Evolutionary conservation across 805 yeast genomes (phyloP), one percentile per base, ranked within the genome.

Genomic region (Nakazawaea sp.): DNA sequence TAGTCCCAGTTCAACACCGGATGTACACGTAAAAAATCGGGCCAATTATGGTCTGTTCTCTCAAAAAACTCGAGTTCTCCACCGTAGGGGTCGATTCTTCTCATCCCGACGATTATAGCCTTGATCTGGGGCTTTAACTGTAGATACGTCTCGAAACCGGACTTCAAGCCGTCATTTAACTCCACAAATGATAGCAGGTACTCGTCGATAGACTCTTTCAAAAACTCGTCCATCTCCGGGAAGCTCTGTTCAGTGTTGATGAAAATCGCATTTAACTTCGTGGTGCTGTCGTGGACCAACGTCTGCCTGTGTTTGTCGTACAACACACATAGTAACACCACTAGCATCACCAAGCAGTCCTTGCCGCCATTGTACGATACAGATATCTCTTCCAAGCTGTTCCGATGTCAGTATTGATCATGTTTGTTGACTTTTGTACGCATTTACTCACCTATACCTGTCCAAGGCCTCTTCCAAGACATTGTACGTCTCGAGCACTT

Each of bases 281-380:
- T 10, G 33, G 37, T 17, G 58, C 64, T 47, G 11, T 43, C 31
- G 18, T 46, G 42, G 3, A 44, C 35, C 17, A 43, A 25, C 27
- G 44, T 21, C 27, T 47, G 33, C 30, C 35, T 33, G 28, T 43
- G 51, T 28, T 38, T 47, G 25, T 44, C 44, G 33, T 55, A 55
- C 11, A 58, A 46, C 30, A 73, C 75, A 2, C 92, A 80, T 35
- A 89, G 59, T 37, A 85, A 75, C 4, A 92, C 52, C 12, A 87
- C 64, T 38, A 92, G 68, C 81, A 90, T 77, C 23, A 89, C 97
- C 32, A 89, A 72, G 50, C 97, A 92, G 60, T 92, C 98, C 53
- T 92, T 92, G 2, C 98, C 98, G 9, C 98, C 98, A 54, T 92
- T 92, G 57, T 82, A 92, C 2, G 95, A 83, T 11, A 92, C 66